Percentiles rank a stretch among this genome's conserved stretches.
Conservation (phyloP, 495 filamentous ascomycete genomes). For the Aspergillus kassunensis region DNA sequence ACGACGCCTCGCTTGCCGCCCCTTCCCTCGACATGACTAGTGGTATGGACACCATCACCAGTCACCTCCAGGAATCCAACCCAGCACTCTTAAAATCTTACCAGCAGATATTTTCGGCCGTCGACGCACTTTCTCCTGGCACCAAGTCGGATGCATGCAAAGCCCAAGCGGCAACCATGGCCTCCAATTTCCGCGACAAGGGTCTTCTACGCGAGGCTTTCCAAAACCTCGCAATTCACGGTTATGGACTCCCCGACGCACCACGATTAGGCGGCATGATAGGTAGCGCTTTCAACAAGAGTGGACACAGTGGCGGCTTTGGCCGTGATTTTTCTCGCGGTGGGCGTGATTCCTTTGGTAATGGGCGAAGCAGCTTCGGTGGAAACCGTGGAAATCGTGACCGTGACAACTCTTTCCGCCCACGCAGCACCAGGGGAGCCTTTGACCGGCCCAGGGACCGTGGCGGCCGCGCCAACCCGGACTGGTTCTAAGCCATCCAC, state of each 20-base stretch:
- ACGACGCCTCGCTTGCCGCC: constrained; percentile 49
- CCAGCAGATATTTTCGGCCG: constrained; percentile 31
- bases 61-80: constrained; percentile 18
- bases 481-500: too few species aligned
- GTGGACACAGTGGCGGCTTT: too few species aligned
- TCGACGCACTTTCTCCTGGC: constrained; percentile 29
- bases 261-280: too few species aligned
- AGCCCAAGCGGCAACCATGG: constrained; percentile 31
- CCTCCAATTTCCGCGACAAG: constrained; percentile 22
- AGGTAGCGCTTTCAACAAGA: too few species aligned
- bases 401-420: too few species aligned
- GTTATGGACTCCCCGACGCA: constrained; percentile 60
- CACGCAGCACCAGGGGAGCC: too few species aligned
- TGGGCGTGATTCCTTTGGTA: too few species aligned
- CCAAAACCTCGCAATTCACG: constrained; percentile 57
- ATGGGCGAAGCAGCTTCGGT: too few species aligned
- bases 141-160: constrained; percentile 50
- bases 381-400: too few species aligned
- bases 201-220: constrained; percentile 46
- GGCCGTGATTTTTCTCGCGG: too few species aligned
- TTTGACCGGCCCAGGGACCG: too few species aligned
- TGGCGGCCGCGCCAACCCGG: too few species aligned
- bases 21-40: constrained; percentile 21
- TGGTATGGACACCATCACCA: constrained; percentile 48
- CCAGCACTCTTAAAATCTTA: constrained; percentile 24